These are phyloP conservation scores for Panicum hallii DNA, from an alignment of 202 grass and related monocot genomes.

Conservation along the genomic window DNA sequence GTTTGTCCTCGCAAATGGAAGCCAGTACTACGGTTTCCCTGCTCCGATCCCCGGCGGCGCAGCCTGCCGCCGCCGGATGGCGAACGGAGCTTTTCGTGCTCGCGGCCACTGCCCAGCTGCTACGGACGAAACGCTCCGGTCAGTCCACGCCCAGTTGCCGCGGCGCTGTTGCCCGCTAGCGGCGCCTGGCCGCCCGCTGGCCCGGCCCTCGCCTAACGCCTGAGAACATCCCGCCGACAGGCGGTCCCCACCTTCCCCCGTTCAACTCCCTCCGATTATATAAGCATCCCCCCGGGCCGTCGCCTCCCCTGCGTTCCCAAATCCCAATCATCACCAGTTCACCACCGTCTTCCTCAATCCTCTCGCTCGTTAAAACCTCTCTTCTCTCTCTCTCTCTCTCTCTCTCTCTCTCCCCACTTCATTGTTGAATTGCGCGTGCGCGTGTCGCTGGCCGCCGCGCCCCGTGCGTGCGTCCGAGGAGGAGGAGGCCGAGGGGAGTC, in stretches of 20 bases:
- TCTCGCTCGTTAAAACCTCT: slow-evolving; percentile 7
- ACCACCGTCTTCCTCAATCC: not conserved
- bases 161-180: not conserved
- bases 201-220: not conserved
- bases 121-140: not conserved
- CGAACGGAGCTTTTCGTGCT: not conserved
- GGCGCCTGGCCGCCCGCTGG: no score
- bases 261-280: not conserved
- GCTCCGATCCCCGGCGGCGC: no score
- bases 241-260: not conserved
- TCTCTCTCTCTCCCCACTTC: not conserved
- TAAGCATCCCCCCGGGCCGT: not conserved
- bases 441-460: not conserved
- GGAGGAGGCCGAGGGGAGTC: not conserved
- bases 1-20: no score
- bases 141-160: slow-evolving; percentile 24
- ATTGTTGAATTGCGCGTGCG: not conserved
- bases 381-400: no score
- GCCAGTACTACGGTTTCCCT: no score
- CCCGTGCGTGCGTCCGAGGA: not conserved
- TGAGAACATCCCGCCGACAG: not conserved
- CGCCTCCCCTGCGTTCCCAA: slow-evolving; percentile 20
- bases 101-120: not conserved
- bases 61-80: not conserved
- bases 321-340: slow-evolving; percentile 32